Base-by-base conservation (phyloP, 169 alveolate genomes). In the Plasmodium malariae region DNA sequence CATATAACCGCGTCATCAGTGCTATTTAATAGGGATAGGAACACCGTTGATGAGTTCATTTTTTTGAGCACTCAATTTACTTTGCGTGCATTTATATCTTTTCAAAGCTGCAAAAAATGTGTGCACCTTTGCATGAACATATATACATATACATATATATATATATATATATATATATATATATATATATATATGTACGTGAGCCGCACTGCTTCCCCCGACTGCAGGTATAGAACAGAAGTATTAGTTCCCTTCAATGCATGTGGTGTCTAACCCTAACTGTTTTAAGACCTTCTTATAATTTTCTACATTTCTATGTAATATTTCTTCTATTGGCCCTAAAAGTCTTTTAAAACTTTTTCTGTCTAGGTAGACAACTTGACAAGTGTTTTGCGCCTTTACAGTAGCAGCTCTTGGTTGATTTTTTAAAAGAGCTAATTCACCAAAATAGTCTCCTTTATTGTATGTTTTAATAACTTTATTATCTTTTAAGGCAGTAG, bases 381-480 rank as follows among this genome's bases (percentile, higher is more conserved):
- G 92, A 88, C 93, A 96, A 51, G 67, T 90, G 68, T 91, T 97
- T 86, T 49, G 24, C 11, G 98, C 99, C 69, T 95, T 94, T 54
- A 98, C 98, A 73, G 98, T 98, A 37, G 99, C 98, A 59, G 98
- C 98, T 93, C 99, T 95, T 17, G 99, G 98, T 17, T 97, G 96
- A 67, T 97, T 96, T 54, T 95, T 97, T 3, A 98, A 60, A 32
- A 98, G 92, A 54, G 99, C 99, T 34, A 98, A 91, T 92, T 98
- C 99, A n/a, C 99, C 99, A 93, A 98, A 98, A 93, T 97, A 97
- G 72, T 97, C 99, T 1, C 99, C 99, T 88, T 70, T 49, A 28
- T 30, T 83, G 87, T 97, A 97, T 43, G 95, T 92, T 88, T 96
- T 96, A 17, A 98, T 98, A 48, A 94, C 96, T 3, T 92, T 73